Evolutionary conservation across 2,329 filamentous ascomycete species (phyloP).

Genomic region (Biscogniauxia mediterranea): DNA sequence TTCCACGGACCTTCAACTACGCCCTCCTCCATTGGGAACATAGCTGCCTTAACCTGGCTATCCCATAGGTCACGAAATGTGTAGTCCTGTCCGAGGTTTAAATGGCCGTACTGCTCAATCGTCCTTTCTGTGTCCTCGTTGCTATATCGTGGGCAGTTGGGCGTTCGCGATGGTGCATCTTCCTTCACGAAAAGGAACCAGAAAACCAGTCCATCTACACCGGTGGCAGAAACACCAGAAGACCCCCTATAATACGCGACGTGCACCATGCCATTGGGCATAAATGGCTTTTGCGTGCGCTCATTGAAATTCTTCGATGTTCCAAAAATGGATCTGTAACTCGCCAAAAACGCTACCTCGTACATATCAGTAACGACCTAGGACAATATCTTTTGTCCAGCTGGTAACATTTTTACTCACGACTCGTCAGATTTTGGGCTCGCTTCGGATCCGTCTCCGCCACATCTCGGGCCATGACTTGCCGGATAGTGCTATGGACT

Average conservation of each 20-base stretch:
- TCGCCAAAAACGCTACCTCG: slow-evolving; percentile 9
- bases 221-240: slow-evolving; percentile 13
- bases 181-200: slow-evolving; percentile 22
- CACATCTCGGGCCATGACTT: slow-evolving; percentile 7
- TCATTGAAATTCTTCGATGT: slow-evolving; percentile 10
- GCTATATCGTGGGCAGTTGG: slow-evolving; percentile 11
- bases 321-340: slow-evolving; percentile 16
- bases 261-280: slow-evolving; percentile 10
- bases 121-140: slow-evolving; percentile 10
- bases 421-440: slow-evolving; percentile 7
- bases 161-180: slow-evolving; percentile 3
- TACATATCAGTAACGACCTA: background rate
- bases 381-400: background rate
- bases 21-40: slow-evolving; percentile 22
- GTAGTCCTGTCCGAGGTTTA: slow-evolving; percentile 5
- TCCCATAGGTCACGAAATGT: slow-evolving; percentile 20
- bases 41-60: slow-evolving; percentile 10
- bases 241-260: slow-evolving; percentile 11
- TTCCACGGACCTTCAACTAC: slow-evolving; percentile 18
- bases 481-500: slow-evolving; percentile 15
- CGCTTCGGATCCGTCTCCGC: slow-evolving; percentile 6
- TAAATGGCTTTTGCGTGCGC: background rate
- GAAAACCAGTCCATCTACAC: slow-evolving; percentile 7
- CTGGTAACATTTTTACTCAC: background rate
- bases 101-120: slow-evolving; percentile 14